These are phyloP conservation scores for Opeltia flavorubescens DNA, from an alignment of 495 filamentous ascomycete species.

Conservation along the genomic window DNA sequence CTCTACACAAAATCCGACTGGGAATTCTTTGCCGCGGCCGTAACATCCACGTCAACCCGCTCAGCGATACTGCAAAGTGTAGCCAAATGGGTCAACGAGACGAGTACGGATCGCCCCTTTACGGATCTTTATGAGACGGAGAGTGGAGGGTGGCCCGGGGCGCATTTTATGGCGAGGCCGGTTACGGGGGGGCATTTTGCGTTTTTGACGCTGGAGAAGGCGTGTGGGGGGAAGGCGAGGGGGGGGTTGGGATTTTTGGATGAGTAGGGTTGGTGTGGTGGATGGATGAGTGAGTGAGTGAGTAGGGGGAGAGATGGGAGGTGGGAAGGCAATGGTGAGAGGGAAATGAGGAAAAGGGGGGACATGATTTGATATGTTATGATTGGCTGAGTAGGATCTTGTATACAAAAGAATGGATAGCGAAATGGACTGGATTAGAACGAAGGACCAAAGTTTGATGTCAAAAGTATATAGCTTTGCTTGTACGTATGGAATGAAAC, in stretches of 20 bases:
- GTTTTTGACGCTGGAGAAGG: constrained; percentile 61
- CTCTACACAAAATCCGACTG: constrained; percentile 85
- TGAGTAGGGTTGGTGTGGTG: too few relatives aligned
- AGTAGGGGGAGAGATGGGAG: not conserved
- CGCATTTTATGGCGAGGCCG: constrained; percentile 66
- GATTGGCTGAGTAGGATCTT: too few relatives aligned
- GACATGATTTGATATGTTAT: constrained; percentile 18
- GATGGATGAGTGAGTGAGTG: constrained; percentile 6
- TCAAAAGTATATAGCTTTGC: too few relatives aligned
- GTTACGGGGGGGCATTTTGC: constrained; percentile 85
- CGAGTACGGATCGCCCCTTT: constrained; percentile 59
- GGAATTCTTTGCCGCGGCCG: constrained; percentile 81
- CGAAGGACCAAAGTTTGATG: too few relatives aligned
- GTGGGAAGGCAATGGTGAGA: not conserved
- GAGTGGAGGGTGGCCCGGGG: constrained; percentile 51
- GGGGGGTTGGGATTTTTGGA: constrained; percentile 52
- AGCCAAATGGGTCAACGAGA: constrained; percentile 78
- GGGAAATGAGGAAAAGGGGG: not conserved
- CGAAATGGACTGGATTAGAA: too few relatives aligned
- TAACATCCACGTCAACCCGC: constrained; percentile 50
- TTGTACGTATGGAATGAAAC: too few relatives aligned
- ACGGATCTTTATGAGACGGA: constrained; percentile 80
- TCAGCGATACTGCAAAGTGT: constrained; percentile 63
- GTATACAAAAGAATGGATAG: too few relatives aligned
- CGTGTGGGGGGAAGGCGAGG: constrained; percentile 57